Base-by-base conservation (phyloP, 208 protist species). In the Borovskyia barvae region DNA sequence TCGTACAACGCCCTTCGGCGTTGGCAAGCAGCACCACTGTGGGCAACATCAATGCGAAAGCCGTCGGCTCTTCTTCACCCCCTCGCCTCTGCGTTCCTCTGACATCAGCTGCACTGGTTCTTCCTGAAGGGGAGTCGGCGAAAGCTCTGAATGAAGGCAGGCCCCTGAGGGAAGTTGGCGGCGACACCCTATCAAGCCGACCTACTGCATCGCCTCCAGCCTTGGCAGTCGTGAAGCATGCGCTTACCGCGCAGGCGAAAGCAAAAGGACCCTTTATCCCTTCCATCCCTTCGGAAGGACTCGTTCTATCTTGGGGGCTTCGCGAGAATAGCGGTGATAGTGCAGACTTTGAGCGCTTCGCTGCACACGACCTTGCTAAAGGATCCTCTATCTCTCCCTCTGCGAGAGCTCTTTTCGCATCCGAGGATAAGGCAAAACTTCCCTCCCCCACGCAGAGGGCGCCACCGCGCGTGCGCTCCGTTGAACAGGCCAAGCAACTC, bases 401-500 rank as follows among this genome's bases (percentile, higher is more conserved):
- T n/a, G n/a, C n/a, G n/a, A n/a, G n/a, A n/a, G n/a, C n/a, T n/a
- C n/a, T n/a, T n/a, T n/a, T n/a, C n/a, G n/a, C n/a, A n/a, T n/a
- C n/a, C n/a, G n/a, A n/a, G n/a, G n/a, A n/a, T n/a, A n/a, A n/a
- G n/a, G n/a, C n/a, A n/a, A n/a, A n/a, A n/a, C n/a, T n/a, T n/a
- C n/a, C n/a, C n/a, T n/a, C n/a, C n/a, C n/a, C n/a, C n/a, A n/a
- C n/a, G n/a, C n/a, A n/a, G n/a, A n/a, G n/a, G n/a, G n/a, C n/a
- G n/a, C n/a, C n/a, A n/a, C n/a, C n/a, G n/a, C n/a, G n/a, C n/a
- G n/a, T n/a, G n/a, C 3, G 19, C 8, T 63, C 67, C 5, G 55
- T 80, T 5, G 54, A 67, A 40, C 51, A 68, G 45, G 56, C 66
- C 4, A 64, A 56, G 45, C 58, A 71, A 35, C 42, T 48, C n/a